Evolutionary conservation across 1,284 basidiomycete genomes (phyloP).

Genomic region (Hortiboletus rubellus): DNA sequence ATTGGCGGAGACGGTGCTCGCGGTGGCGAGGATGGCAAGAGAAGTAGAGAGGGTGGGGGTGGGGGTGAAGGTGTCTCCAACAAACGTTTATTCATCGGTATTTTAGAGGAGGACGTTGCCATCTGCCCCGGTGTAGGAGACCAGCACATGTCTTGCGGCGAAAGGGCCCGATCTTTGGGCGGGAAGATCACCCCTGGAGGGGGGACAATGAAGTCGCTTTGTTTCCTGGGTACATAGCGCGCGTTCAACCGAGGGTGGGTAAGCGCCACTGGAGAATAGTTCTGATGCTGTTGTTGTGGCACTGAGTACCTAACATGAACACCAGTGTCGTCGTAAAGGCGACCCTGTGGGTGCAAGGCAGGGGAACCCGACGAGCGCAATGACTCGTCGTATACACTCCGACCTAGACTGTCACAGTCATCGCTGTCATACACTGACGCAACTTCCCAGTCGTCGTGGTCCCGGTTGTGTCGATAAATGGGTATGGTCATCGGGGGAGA

Average conservation of each 20-base stretch:
- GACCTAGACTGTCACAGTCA: constrained; percentile 28
- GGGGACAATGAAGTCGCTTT: constrained; percentile 19
- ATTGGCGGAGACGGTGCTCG: constrained; percentile 14
- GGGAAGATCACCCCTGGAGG: constrained; percentile 33
- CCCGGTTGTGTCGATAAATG: constrained; percentile 27
- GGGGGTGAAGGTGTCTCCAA: constrained; percentile 11
- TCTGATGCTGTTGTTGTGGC: constrained; percentile 18
- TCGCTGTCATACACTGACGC: constrained; percentile 32
- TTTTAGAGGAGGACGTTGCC: constrained; percentile 1
- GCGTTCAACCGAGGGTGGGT: constrained; percentile 17
- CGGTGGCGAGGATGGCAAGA: constrained; percentile 18
- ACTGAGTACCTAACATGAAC: constrained; percentile 19
- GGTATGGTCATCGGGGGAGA: constrained; percentile 23
- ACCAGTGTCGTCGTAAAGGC: constrained; percentile 3
- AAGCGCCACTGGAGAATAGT: constrained; percentile 1
- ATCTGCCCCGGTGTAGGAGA: constrained; percentile 3
- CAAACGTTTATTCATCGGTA: constrained; percentile 1
- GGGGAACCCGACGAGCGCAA: constrained; percentile 7
- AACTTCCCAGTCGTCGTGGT: constrained; percentile 30
- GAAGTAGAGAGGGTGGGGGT: constrained; percentile 18
- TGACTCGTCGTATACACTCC: constrained; percentile 23
- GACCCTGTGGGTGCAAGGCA: constrained; percentile 4
- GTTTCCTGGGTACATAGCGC: constrained; percentile 9
- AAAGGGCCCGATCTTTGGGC: constrained; percentile 19
- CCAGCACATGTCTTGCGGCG: constrained; percentile 19